Evolutionary conservation across 352 stramenopile genomes (phyloP).

Genomic region (Phytophthora megakarya): DNA sequence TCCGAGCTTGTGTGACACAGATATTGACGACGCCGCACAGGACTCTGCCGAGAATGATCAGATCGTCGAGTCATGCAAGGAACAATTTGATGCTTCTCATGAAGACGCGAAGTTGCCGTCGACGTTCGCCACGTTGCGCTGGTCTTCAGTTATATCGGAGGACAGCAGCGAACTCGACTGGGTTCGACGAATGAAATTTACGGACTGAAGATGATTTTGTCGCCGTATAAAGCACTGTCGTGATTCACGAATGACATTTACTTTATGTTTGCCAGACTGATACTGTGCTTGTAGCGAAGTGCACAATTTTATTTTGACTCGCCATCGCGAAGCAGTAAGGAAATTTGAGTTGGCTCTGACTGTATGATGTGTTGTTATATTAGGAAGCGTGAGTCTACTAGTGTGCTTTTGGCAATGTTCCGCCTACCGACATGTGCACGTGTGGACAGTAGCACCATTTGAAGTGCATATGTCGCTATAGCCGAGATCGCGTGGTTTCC

Average conservation of each 20-base stretch:
- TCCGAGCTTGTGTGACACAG: constrained; percentile 64
- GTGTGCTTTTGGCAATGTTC: constrained; percentile 56
- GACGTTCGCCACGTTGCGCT: constrained; percentile 73
- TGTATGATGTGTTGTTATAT: constrained; percentile 41
- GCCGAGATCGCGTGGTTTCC: constrained; percentile 69
- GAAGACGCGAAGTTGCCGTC: constrained; percentile 35
- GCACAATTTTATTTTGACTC: constrained; percentile 4
- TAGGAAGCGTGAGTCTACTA: constrained; percentile 74
- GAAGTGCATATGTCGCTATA: constrained; percentile 64
- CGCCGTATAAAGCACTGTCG: constrained; percentile 12
- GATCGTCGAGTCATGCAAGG: constrained; percentile 55
- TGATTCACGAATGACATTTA: constrained; percentile 33
- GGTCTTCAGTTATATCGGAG: constrained; percentile 80
- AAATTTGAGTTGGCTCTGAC: constrained; percentile 4
- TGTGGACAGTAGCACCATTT: constrained; percentile 41
- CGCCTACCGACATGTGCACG: constrained; percentile 47
- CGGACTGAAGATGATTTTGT: constrained; percentile 30
- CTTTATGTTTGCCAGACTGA: constrained; percentile 23
- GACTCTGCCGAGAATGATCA: constrained; percentile 39
- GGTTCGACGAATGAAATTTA: constrained; percentile 70
- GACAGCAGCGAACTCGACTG: constrained; percentile 88
- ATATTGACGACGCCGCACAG: constrained; percentile 35
- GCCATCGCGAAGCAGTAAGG: neutral
- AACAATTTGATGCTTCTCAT: constrained; percentile 47
- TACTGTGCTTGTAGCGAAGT: constrained; percentile 11